Base-by-base conservation (phyloP, 306 rosid genomes). In the Prunus dulcis region DNA sequence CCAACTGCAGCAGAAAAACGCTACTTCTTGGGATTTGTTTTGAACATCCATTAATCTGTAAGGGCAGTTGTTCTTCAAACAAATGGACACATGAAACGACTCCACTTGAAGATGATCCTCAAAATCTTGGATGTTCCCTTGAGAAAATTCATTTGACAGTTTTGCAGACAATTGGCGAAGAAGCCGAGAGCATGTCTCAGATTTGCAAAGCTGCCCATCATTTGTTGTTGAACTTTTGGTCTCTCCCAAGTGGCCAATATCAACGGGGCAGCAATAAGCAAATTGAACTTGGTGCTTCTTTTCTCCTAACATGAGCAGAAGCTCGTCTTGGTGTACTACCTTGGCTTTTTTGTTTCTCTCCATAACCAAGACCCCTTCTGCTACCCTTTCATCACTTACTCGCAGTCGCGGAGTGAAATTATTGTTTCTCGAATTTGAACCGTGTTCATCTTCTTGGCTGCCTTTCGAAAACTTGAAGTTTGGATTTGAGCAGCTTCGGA, bases 321-420 rank as follows among this genome's bases (percentile, higher is more conserved):
- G 86, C 80, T 92, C 98, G 47, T 92, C 92, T 78, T 81, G 86
- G 83, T 86, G 91, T 41, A 90, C 70, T 53, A 88, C 66, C 85
- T 85, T 89, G 51, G 92, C 79, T 73, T 78, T 86, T 81, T 85
- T 80, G 64, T 74, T 83, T 43, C 81, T 84, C 72, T 89, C 96
- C 86, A 85, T 50, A 8, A 86, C 88, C 79, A 90, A 79, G 76
- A 92, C 74, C 50, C 95, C 98, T 80, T 87, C 89, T 12, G 71
- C 86, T 73, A 84, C 90, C 86, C 97, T 87, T 80, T 95, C 90
- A 64, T 95, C 96, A 28, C 60, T 82, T 62, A 89, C 91, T 81
- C 82, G 85, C 77, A 89, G 78, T 82, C 65, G 74, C 1, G 86
- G 86, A 69, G 25, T 50, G 23, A 63, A 61, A 67, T 69, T 81